Evolutionary conservation across 192 early-diverging fungal genomes (phyloP).

Genomic region (Cladochytrium replicatum): DNA sequence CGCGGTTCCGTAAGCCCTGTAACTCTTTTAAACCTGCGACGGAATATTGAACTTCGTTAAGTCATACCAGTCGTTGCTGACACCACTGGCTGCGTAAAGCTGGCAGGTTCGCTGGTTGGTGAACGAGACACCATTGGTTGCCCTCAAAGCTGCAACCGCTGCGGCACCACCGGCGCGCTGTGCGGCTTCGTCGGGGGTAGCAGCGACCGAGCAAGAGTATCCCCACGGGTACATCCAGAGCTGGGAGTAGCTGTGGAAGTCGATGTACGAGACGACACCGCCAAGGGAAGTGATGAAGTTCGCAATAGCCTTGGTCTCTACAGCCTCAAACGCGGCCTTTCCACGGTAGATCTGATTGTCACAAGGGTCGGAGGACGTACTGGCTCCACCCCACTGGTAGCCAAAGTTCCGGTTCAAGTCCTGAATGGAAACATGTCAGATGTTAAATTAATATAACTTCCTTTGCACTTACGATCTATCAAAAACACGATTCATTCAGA

Average conservation of each 20-base stretch:
- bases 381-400: slow-evolving; percentile 35
- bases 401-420: slow-evolving; percentile 44
- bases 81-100: slow-evolving; percentile 46
- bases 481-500: background rate
- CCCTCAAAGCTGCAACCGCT: slow-evolving; percentile 17
- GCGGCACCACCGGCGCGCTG: too few relatives aligned
- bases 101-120: slow-evolving; percentile 17
- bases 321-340: slow-evolving; percentile 15
- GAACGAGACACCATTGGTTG: slow-evolving; percentile 7
- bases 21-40: slow-evolving; percentile 3
- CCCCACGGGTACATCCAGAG: slow-evolving; percentile 43
- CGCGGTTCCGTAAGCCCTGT: slow-evolving; percentile 18
- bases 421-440: too few relatives aligned
- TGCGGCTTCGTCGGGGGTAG: too few relatives aligned
- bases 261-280: slow-evolving; percentile 30
- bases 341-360: slow-evolving; percentile 42
- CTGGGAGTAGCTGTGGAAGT: slow-evolving; percentile 46
- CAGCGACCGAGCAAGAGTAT: too few relatives aligned
- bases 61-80: slow-evolving; percentile 39
- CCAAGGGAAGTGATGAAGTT: slow-evolving; percentile 27
- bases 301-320: slow-evolving; percentile 35
- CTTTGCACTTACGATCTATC: too few relatives aligned
- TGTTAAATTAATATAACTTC: too few relatives aligned
- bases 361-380: slow-evolving; percentile 36
- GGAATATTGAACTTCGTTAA: slow-evolving; percentile 1